These are phyloP conservation scores for Trichoderma lentiforme DNA, from an alignment of 2,329 filamentous ascomycete genomes.

Conservation along the genomic window DNA sequence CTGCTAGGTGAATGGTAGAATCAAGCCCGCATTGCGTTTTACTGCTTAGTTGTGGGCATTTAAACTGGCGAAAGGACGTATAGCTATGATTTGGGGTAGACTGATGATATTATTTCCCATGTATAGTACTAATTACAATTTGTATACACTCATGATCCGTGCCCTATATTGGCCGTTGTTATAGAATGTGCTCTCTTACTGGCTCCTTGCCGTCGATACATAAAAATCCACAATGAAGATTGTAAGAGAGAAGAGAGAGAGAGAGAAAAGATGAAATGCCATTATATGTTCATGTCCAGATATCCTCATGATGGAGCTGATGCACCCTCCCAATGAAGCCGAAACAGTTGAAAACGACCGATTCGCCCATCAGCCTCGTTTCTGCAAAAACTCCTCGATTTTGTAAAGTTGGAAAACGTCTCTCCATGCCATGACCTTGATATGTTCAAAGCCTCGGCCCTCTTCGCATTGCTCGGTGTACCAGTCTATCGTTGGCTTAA, in stretches of 20 bases:
- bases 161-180: background rate
- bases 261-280: background rate
- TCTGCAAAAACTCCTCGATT: background rate
- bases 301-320: background rate
- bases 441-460: slow-evolving; percentile 48
- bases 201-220: background rate
- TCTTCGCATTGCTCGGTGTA: slow-evolving; percentile 46
- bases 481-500: slow-evolving; percentile 50
- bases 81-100: background rate
- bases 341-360: background rate
- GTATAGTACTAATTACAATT: slow-evolving; percentile 1
- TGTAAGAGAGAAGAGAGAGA: background rate
- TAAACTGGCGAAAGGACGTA: background rate
- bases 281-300: background rate
- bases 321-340: background rate
- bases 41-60: background rate
- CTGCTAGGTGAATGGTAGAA: slow-evolving; percentile 30
- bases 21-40: background rate
- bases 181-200: too few relatives aligned
- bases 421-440: slow-evolving; percentile 45
- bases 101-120: background rate
- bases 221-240: background rate
- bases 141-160: background rate
- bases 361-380: slow-evolving; percentile 25
- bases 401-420: slow-evolving; percentile 33